phyloP scores from a whole-genome alignment of 768 basidiomycete species.

The Tricholoma terreum region DNA sequence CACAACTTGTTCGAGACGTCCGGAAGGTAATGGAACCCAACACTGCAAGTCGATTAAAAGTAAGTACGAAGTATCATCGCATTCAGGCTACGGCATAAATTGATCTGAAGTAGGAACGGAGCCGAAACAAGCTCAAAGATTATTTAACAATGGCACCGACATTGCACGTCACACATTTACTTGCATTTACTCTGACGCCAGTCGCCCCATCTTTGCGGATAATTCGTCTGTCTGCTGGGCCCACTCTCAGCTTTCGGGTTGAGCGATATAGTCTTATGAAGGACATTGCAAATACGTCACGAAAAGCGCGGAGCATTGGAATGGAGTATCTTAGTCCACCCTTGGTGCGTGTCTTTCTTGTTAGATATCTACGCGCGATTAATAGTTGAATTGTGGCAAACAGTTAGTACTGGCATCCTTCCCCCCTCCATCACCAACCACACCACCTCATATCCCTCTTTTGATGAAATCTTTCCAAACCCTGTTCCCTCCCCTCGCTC shows the following conservation, averaged over 20 bases:
- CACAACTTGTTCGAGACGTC: conserved; percentile 89
- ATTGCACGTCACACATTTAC: conserved; percentile 86
- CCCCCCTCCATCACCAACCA: conserved; percentile 68
- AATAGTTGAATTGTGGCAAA: neutral
- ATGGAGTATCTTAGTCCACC: conserved; percentile 92
- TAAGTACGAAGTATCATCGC: conserved; percentile 29
- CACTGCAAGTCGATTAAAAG: conserved; percentile 89
- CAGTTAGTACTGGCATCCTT: conserved; percentile 93
- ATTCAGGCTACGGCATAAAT: neutral
- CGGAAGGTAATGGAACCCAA: conserved; percentile 98
- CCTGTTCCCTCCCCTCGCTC: conserved; percentile 90
- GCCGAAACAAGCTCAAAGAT: conserved; percentile 88
- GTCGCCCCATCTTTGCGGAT: conserved; percentile 85
- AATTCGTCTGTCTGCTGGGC: conserved; percentile 83
- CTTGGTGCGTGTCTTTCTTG: conserved; percentile 51
- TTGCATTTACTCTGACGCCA: conserved; percentile 87
- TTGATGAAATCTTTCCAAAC: conserved; percentile 96
- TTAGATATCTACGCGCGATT: neutral
- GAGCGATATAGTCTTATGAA: conserved; percentile 92
- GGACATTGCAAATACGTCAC: conserved; percentile 67
- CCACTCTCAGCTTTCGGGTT: conserved; percentile 89
- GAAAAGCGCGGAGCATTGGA: conserved; percentile 70
- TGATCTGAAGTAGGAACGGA: conserved; percentile 66
- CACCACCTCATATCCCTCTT: conserved; percentile 82
- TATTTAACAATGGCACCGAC: conserved; percentile 90